Conservation (phyloP, 2,329 filamentous ascomycete species). For the Colletotrichum sp. region DNA sequence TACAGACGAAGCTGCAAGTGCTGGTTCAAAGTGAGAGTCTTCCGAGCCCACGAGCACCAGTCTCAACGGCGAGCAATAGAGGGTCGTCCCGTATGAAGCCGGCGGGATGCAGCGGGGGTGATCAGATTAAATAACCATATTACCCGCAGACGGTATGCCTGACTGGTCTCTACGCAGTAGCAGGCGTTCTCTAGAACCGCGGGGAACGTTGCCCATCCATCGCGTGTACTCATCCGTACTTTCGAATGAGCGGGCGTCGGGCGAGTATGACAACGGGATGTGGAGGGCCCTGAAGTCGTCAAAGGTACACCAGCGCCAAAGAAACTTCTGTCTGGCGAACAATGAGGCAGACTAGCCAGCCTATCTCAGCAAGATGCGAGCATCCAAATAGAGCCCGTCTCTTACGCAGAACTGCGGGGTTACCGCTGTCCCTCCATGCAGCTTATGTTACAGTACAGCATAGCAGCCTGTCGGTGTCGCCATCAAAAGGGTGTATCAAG, state of each 20-base stretch:
- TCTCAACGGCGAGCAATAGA: background rate
- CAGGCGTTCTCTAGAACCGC: background rate
- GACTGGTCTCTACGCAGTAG: background rate
- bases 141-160: background rate
- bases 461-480: background rate
- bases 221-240: background rate
- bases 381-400: background rate
- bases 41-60: background rate
- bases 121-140: background rate
- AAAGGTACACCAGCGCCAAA: background rate
- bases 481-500: background rate
- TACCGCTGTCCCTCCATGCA: background rate
- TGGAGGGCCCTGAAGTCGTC: background rate
- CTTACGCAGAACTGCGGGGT: background rate
- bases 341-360: background rate
- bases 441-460: background rate
- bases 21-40: background rate
- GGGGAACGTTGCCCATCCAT: background rate
- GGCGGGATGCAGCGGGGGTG: background rate
- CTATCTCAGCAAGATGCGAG: background rate
- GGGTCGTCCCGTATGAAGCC: background rate
- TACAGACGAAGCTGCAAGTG: background rate
- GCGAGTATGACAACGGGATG: background rate
- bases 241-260: background rate
- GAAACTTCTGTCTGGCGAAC: background rate